Evolutionary conservation across 768 basidiomycete species (phyloP).

Genomic region (Tremella yokohamensis): DNA sequence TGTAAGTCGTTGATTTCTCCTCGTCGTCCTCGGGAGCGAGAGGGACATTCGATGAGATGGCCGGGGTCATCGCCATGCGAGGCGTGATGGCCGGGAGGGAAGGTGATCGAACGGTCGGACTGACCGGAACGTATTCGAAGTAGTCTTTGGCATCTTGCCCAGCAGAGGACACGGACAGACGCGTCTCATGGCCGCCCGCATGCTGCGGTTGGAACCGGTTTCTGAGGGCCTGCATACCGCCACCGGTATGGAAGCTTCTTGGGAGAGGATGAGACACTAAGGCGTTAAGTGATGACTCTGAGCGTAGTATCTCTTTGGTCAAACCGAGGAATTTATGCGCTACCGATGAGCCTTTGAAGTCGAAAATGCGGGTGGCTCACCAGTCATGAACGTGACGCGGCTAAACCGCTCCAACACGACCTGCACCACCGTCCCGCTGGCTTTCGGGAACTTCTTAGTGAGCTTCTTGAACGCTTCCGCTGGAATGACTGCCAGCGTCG

Average conservation of each 20-base stretch:
- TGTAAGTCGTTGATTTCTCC: neutral
- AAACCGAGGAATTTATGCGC: constrained; percentile 91
- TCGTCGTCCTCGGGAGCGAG: constrained; percentile 1
- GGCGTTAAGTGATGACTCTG: constrained; percentile 95
- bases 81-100: constrained; percentile 44
- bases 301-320: constrained; percentile 89
- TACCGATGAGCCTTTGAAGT: constrained; percentile 6
- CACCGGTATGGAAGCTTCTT: constrained; percentile 81
- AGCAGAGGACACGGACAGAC: constrained; percentile 6
- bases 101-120: constrained; percentile 36
- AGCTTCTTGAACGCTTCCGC: constrained; percentile 92
- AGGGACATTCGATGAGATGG: constrained; percentile 1
- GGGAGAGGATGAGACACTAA: constrained; percentile 95
- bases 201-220: constrained; percentile 68
- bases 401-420: constrained; percentile 93
- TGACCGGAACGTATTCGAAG: constrained; percentile 47
- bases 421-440: constrained; percentile 93
- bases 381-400: constrained; percentile 94
- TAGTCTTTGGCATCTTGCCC: constrained; percentile 40
- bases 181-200: constrained; percentile 7
- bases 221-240: constrained; percentile 81
- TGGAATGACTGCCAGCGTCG: constrained; percentile 96
- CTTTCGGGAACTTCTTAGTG: constrained; percentile 95
- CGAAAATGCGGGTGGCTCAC: constrained; percentile 17
- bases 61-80: constrained; percentile 26